A percentile compares a stretch with the other conserved stretches of the same genome.
phyloP scores from a whole-genome alignment of 106 monocot species.

The Amphibolis antarctica region DNA sequence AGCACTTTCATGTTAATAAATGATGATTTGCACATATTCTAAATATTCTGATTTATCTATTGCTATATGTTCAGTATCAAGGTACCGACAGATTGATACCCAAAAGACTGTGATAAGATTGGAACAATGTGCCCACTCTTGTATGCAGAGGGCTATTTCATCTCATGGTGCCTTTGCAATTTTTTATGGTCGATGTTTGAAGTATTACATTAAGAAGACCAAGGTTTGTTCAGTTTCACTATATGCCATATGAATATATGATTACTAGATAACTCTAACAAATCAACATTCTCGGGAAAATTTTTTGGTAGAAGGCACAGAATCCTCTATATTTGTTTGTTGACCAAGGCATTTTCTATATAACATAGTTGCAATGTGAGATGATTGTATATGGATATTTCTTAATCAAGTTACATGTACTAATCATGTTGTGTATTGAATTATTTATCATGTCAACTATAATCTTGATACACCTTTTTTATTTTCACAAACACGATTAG shows the following conservation, averaged over 20 bases:
- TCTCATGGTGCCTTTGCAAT: constrained; percentile 72
- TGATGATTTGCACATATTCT: neutral
- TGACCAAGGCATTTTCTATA: too few relatives aligned
- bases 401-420: too few relatives aligned
- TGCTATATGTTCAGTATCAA: constrained; percentile 35
- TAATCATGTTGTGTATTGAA: too few relatives aligned
- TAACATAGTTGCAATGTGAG: too few relatives aligned
- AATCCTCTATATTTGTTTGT: too few relatives aligned
- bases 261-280: neutral
- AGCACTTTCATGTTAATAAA: too few relatives aligned
- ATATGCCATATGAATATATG: too few relatives aligned
- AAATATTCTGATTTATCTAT: neutral
- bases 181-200: constrained; percentile 74
- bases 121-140: constrained; percentile 56
- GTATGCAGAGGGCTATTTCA: constrained; percentile 54
- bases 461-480: too few relatives aligned
- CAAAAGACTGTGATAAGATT: constrained; percentile 59
- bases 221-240: constrained; percentile 34
- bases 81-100: constrained; percentile 39
- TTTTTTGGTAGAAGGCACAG: neutral
- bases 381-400: too few relatives aligned
- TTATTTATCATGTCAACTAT: too few relatives aligned
- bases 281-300: neutral
- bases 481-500: too few relatives aligned
- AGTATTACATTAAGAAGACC: constrained; percentile 61